Evolutionary conservation across 1,284 basidiomycete genomes (phyloP), one percentile per base, ranked within the genome.

Genomic region (Cutaneotrichosporon sp.): DNA sequence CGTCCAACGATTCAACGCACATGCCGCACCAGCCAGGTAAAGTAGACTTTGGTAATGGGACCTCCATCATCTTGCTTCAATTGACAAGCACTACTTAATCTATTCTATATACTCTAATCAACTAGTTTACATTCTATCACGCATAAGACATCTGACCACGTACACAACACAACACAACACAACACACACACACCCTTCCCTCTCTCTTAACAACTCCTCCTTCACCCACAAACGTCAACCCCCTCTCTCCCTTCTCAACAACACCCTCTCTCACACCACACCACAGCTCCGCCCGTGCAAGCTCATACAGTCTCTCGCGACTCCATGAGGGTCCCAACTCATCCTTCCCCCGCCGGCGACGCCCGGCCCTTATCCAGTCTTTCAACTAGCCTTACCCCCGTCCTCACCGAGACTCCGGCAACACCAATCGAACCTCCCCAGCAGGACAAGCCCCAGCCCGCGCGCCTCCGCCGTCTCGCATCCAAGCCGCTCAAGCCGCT

Each of bases 401-500:
- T 42, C 21, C 26, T 56, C 38, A 56, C 55, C 22, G 36, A 56
- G 38, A 56, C 55, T 5, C 55, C 55, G 4, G 55, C 55, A 0
- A 56, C 55, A 7, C 55, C 55, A 4, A 56, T 56, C 13, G 55
- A 56, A 5, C 58, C 58, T 21, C 13, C 36, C 21, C 10, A n/a
- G 26, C 21, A 18, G 31, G 14, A n/a, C 58, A 36, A 36, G 38
- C 4, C 30, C 30, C 38, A 34, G 26, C 58, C 32, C 2, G 32
- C 61, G 13, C 65, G 69, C 30, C 62, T 75, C 40, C 67, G 66
- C 22, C 66, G 73, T 34, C 68, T 77, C 9, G 76, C 76, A 2
- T 65, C 72, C 4, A 76, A 76, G 64, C 76, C 76, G 2, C 75
- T 79, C 30, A 77, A 76, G 67, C 76, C 77, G 2, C 75, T 79